These are phyloP conservation scores for Pseudonitzschia multiseries DNA, from an alignment of 108 stramenopile genomes.

Conservation along the genomic window DNA sequence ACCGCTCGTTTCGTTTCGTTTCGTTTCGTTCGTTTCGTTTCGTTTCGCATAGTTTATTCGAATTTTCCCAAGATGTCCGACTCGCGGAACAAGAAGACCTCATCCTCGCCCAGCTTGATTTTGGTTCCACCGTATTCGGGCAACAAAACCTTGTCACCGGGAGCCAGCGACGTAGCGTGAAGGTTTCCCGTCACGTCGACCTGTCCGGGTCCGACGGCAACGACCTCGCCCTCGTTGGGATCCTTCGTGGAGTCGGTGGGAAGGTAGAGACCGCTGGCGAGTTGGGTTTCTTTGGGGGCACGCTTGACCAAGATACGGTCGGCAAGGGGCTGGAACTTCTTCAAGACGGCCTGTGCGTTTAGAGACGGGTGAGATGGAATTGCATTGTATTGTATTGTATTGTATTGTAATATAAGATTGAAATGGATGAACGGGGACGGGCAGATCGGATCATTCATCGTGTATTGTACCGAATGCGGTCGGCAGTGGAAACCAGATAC, in stretches of 20 bases:
- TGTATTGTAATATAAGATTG: too few relatives aligned
- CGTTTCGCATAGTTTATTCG: conserved; percentile 41
- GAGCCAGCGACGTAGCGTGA: conserved; percentile 62
- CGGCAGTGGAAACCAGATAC: not conserved
- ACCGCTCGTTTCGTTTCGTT: too few relatives aligned
- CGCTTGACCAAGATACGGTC: conserved; percentile 95
- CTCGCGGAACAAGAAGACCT: conserved; percentile 90
- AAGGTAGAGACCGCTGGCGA: conserved; percentile 91
- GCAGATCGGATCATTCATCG: too few relatives aligned
- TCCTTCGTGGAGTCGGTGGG: conserved; percentile 92
- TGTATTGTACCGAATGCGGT: not conserved
- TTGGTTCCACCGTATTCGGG: conserved; percentile 97
- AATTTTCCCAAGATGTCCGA: conserved; percentile 98
- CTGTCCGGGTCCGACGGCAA: conserved; percentile 96
- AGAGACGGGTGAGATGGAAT: not conserved
- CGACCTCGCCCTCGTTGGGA: conserved; percentile 92
- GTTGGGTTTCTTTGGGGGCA: conserved; percentile 85
- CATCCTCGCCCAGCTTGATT: conserved; percentile 87
- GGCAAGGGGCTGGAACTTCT: conserved; percentile 87
- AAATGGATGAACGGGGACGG: too few relatives aligned
- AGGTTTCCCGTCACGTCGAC: conserved; percentile 74
- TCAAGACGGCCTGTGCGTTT: conserved; percentile 45
- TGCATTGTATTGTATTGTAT: not conserved
- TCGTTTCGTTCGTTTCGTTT: too few relatives aligned
- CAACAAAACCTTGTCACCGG: conserved; percentile 90